Evolutionary conservation across 2,329 filamentous ascomycete species (phyloP).

Genomic region (Proliferodiscus dingleyae): DNA sequence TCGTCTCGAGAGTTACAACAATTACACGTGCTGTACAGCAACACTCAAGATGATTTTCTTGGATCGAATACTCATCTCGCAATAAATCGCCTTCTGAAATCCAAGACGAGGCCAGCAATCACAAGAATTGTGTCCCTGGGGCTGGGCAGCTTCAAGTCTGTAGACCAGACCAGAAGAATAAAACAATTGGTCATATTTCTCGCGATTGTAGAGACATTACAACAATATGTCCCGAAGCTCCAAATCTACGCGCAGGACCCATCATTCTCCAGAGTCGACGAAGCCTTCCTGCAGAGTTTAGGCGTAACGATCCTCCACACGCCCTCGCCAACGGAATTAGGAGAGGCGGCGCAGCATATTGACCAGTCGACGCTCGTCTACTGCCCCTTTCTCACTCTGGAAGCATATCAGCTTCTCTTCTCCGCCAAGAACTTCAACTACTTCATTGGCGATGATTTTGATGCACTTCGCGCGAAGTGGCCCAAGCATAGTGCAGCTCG

Average conservation of each 20-base stretch:
- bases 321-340: conserved; percentile 24
- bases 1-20: conserved; percentile 10
- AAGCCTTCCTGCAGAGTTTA: conserved; percentile 23
- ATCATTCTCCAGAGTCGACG: conserved; percentile 27
- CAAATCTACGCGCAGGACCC: conserved; percentile 31
- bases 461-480: conserved; percentile 27
- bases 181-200: conserved; percentile 31
- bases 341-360: conserved; percentile 25
- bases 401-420: conserved; percentile 17
- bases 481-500: conserved; percentile 27
- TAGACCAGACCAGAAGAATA: conserved; percentile 24
- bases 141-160: conserved; percentile 16
- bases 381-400: conserved; percentile 25
- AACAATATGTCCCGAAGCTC: conserved; percentile 3
- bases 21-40: conserved; percentile 11
- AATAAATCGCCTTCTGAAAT: conserved; percentile 7
- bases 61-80: conserved; percentile 8
- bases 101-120: conserved; percentile 8
- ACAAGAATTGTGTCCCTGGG: conserved; percentile 14
- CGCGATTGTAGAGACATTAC: conserved; percentile 17
- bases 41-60: conserved; percentile 3
- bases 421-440: conserved; percentile 4
- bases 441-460: conserved; percentile 29
- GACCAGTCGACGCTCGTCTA: conserved; percentile 26
- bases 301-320: conserved; percentile 25